Evolutionary conservation across 2,329 filamentous ascomycete genomes (phyloP), one percentile per base, ranked within the genome.

Genomic region (Aureobasidium melanogenum): DNA sequence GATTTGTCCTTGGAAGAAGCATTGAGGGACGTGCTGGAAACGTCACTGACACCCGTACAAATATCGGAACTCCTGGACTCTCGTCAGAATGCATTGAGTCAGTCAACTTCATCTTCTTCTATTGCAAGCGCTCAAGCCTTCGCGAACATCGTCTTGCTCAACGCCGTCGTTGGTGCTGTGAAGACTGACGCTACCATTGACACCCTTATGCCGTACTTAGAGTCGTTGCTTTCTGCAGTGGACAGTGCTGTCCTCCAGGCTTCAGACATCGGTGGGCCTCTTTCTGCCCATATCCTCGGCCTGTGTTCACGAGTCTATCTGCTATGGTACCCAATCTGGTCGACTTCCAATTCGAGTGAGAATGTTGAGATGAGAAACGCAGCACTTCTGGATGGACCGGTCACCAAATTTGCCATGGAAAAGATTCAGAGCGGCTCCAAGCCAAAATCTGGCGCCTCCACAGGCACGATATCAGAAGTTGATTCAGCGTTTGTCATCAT

Each of bases 1-100:
- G 56, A 64, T 22, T 32, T 44, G 28, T 54, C 63, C 14, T 57
- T 72, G 14, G 50, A 39, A 14, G 19, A 58, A 10, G 46, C 63
- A 5, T 65, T 72, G 36, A 61, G 60, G 14, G 32, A 54, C 2
- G 32, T 71, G 4, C 47, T 70, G 5, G 65, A 70, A 36, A 62
- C 56, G 7, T 62, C 63, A 2, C 47, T 70, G 32, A 65, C 64
- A 17, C 34, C 39, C 1, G 52, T 63, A 24, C 60, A 66, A 46
- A 64, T 69, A 30, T 15, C 50, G 5, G 61, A 64, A 28, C 54
- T 65, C 26, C 44, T 69, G 5, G 34, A 62, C 14, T 50, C 50
- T n/a, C 26, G 56, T 3, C 44, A 34, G 12, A 26, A 41, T 15
- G 10, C 28, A 1, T 24, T 62, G 22, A 24, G 9, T 30, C 19